Conservation (phyloP, 1,284 basidiomycete species). For the Tetrapyrgos nigripes region DNA sequence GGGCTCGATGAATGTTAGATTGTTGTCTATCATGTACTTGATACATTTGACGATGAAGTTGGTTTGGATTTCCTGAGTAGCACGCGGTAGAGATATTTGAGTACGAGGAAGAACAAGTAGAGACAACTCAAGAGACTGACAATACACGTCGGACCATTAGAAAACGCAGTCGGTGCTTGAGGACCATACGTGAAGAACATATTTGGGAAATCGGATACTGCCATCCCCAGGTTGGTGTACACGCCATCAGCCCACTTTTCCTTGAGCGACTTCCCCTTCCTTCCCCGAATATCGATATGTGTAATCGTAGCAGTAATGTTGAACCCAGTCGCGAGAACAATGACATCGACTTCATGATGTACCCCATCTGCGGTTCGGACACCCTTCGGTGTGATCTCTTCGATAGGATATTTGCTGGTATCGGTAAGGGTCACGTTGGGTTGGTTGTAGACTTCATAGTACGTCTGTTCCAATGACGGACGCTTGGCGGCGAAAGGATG, state of each 20-base stretch:
- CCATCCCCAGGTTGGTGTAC: constrained; percentile 28
- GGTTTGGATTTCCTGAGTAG: constrained; percentile 26
- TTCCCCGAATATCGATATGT: constrained; percentile 30
- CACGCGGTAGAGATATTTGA: not conserved
- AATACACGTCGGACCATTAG: constrained; percentile 27
- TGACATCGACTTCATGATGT: constrained; percentile 29
- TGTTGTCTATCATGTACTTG: constrained; percentile 20
- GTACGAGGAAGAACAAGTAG: not conserved
- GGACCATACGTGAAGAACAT: constrained; percentile 33
- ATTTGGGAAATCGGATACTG: constrained; percentile 25
- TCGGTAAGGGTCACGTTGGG: constrained; percentile 30
- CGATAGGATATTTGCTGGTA: constrained; percentile 26
- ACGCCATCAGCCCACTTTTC: constrained; percentile 30
- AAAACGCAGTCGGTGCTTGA: constrained; percentile 30
- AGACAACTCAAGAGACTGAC: no score
- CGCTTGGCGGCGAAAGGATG: constrained; percentile 16
- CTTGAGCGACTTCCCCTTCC: constrained; percentile 20
- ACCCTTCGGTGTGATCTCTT: constrained; percentile 24
- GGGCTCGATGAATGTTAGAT: constrained; percentile 22
- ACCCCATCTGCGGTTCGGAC: constrained; percentile 25
- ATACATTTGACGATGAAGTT: constrained; percentile 29
- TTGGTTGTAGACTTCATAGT: constrained; percentile 28
- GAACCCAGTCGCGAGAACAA: constrained; percentile 32
- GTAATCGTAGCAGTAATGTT: constrained; percentile 30
- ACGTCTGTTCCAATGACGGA: constrained; percentile 13